These are phyloP conservation scores for Fusarium globosum DNA, from an alignment of 2,329 filamentous ascomycete species.

Conservation along the genomic window DNA sequence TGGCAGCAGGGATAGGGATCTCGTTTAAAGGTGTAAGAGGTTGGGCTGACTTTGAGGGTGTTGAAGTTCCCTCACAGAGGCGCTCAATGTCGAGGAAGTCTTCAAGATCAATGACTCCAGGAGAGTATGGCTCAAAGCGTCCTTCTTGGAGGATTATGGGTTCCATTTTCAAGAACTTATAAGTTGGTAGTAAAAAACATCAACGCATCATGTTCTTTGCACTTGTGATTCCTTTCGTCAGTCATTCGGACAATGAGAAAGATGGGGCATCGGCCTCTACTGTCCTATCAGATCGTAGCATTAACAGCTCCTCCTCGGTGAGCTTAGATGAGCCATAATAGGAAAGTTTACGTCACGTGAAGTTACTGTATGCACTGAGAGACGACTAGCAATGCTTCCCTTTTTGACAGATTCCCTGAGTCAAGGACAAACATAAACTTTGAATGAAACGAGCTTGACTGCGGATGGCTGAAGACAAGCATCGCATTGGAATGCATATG, in stretches of 20 bases:
- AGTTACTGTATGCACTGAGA: neutral
- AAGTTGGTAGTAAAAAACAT: neutral
- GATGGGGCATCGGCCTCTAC: neutral
- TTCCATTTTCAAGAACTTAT: slow-evolving; percentile 3
- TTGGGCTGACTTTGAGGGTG: slow-evolving; percentile 16
- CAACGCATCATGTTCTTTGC: slow-evolving; percentile 8
- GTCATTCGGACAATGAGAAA: slow-evolving; percentile 15
- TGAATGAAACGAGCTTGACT: neutral
- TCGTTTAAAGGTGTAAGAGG: slow-evolving; percentile 22
- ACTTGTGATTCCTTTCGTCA: slow-evolving; percentile 12
- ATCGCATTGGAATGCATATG: neutral
- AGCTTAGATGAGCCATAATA: slow-evolving; percentile 21
- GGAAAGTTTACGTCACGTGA: slow-evolving; percentile 39
- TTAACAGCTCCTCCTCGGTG: neutral
- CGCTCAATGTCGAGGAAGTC: slow-evolving; percentile 41
- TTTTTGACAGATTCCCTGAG: neutral
- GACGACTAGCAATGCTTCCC: neutral
- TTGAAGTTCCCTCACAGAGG: slow-evolving; percentile 35
- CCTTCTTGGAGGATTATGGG: neutral
- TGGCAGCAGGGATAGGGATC: slow-evolving; percentile 12
- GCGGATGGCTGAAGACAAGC: neutral
- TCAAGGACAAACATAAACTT: neutral
- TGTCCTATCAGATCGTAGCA: neutral
- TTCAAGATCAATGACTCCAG: slow-evolving; percentile 34
- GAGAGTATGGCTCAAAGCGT: neutral